phyloP scores from a whole-genome alignment of 768 basidiomycete genomes.

The Kwoniella dejecticola region DNA sequence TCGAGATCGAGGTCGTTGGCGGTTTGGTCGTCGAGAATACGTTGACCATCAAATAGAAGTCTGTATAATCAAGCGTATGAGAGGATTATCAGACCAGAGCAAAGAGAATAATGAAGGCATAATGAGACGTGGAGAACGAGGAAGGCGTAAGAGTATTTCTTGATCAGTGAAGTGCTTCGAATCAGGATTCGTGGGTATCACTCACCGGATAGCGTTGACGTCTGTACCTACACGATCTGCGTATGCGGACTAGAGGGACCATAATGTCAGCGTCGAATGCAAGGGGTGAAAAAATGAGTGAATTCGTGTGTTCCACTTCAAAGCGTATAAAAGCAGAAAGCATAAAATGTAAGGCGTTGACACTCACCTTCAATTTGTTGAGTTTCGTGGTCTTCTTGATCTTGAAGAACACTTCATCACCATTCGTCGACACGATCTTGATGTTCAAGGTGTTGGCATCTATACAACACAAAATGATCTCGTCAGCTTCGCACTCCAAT shows the following conservation, averaged over 20 bases:
- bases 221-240: slow-evolving; percentile 91
- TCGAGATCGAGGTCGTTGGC: slow-evolving; percentile 84
- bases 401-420: slow-evolving; percentile 95
- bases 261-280: slow-evolving; percentile 32
- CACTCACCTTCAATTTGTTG: slow-evolving; percentile 74
- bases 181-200: too few species aligned
- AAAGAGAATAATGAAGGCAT: too few species aligned
- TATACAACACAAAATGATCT: not conserved
- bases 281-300: too few species aligned
- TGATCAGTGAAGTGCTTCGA: not conserved
- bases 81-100: not conserved
- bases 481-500: slow-evolving; percentile 7
- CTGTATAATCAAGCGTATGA: slow-evolving; percentile 57
- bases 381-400: slow-evolving; percentile 91
- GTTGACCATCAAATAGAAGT: slow-evolving; percentile 84
- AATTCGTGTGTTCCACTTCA: not conserved
- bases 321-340: not conserved
- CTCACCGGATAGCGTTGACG: slow-evolving; percentile 80
- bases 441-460: slow-evolving; percentile 48
- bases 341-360: not conserved
- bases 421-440: slow-evolving; percentile 56
- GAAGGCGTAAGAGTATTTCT: too few species aligned
- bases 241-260: slow-evolving; percentile 64
- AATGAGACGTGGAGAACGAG: too few species aligned
- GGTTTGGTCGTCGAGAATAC: slow-evolving; percentile 87